Evolutionary conservation across 257 asterid species (phyloP).

Genomic region (Solanum etuberosum): DNA sequence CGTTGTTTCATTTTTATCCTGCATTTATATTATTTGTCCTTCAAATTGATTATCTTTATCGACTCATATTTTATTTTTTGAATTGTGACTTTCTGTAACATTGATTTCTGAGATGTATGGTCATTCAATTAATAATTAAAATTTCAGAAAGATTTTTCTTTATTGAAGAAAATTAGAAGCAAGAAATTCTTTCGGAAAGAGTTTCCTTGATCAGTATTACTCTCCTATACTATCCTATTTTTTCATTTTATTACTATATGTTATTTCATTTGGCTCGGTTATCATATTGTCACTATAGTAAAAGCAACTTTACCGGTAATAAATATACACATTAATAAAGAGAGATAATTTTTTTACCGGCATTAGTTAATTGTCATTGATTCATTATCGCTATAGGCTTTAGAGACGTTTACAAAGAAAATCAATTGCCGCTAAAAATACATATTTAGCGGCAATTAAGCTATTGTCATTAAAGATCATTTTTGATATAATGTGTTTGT

Average conservation of each 20-base stretch:
- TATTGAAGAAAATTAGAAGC: neutral
- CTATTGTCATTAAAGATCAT: too few species aligned
- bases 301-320: rapidly evolving
- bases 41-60: neutral
- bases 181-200: too few species aligned
- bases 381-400: neutral
- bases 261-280: too few species aligned
- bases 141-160: too few species aligned
- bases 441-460: too few species aligned
- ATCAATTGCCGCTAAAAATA: too few species aligned
- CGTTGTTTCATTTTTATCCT: neutral
- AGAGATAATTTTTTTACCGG: too few species aligned
- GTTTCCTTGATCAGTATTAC: neutral
- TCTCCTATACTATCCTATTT: neutral
- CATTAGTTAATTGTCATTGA: neutral
- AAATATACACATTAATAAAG: too few species aligned
- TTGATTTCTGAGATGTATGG: neutral
- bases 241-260: too few species aligned
- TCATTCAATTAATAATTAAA: too few species aligned
- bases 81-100: neutral
- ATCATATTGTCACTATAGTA: neutral
- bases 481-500: neutral
- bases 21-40: neutral
- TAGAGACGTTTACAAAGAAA: rapidly evolving
- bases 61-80: neutral